Base-by-base conservation (phyloP, 2,329 filamentous ascomycete species). In the Lasiodiplodia theobromae region DNA sequence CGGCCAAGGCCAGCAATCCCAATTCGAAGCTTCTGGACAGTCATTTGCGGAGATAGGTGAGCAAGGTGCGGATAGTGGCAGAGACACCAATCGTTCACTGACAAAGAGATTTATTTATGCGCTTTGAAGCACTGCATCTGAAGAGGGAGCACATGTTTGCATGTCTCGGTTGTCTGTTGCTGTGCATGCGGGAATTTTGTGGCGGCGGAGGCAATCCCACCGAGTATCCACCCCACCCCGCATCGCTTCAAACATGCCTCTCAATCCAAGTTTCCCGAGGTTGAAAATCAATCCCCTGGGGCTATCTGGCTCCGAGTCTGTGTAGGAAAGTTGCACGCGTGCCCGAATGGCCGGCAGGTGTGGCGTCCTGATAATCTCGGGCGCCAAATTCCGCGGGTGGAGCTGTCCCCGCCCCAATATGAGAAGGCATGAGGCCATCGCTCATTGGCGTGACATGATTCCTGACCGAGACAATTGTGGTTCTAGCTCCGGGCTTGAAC, bases 1-100 rank as follows among this genome's bases (percentile, higher is more conserved):
- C 84, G 82, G 40, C 84, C 84, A 62, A 86, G 82, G 56, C 85
- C 84, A 49, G 82, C 83, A 66, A 82, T 82, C 63, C 78, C 84
- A 70, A 86, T 76, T 71, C 82, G 71, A 25, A 75, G 70, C 66
- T 71, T 73, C 49, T 52, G 49, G 23, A 2, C 49, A 14, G 21
- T 52, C 40, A 44, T 44, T 18, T n/a, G 40, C 40, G 18, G 18
- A 7, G 49, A 5, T 23, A n/a, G n/a, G n/a, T 10, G n/a, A 12
- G 21, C n/a, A 25, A 5, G n/a, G 11, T 10, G 28, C 21, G 3
- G 11, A 14, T 2, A 25, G 16, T 12, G 21, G 49, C 4, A 51
- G 49, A 51, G 40, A n/a, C 10, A 8, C 49, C 14, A 4, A n/a
- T 23, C 3, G 4, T 25, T 28, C 21, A 25, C 21, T 4, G 21